These are phyloP conservation scores for Leptographium galeiforme DNA, from an alignment of 2,329 filamentous ascomycete genomes.

Conservation along the genomic window DNA sequence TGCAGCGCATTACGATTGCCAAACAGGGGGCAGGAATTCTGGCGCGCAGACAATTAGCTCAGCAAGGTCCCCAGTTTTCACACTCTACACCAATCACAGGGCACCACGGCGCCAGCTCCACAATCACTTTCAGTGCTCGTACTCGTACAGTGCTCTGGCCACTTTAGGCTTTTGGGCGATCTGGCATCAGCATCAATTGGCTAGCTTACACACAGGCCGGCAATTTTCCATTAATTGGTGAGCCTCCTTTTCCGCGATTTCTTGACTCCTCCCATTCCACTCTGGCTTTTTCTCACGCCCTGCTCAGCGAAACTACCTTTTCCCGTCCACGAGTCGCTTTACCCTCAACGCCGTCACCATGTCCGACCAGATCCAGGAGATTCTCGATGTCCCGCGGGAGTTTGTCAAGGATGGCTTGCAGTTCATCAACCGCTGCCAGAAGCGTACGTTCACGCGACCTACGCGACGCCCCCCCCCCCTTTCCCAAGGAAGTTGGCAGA, in stretches of 20 bases:
- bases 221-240: not conserved
- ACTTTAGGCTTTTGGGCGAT: constrained; percentile 6
- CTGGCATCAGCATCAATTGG: constrained; percentile 9
- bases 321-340: too few species aligned
- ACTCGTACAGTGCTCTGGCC: too few species aligned
- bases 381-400: constrained; percentile 55
- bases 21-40: too few species aligned
- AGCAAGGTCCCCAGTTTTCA: too few species aligned
- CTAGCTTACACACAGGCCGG: not conserved
- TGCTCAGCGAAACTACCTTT: not conserved
- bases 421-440: constrained; percentile 49
- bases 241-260: constrained; percentile 1
- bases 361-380: constrained; percentile 56
- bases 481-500: not conserved
- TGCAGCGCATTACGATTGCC: too few species aligned
- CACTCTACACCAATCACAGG: too few species aligned
- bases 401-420: constrained; percentile 50
- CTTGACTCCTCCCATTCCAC: not conserved
- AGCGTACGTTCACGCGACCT: constrained; percentile 30
- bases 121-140: too few species aligned
- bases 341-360: constrained; percentile 22
- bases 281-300: not conserved
- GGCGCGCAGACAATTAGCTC: too few species aligned
- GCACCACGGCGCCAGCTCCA: too few species aligned
- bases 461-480: not conserved